Evolutionary conservation across 1,284 basidiomycete species (phyloP).

Genomic region (Apiotrichum gracile): DNA sequence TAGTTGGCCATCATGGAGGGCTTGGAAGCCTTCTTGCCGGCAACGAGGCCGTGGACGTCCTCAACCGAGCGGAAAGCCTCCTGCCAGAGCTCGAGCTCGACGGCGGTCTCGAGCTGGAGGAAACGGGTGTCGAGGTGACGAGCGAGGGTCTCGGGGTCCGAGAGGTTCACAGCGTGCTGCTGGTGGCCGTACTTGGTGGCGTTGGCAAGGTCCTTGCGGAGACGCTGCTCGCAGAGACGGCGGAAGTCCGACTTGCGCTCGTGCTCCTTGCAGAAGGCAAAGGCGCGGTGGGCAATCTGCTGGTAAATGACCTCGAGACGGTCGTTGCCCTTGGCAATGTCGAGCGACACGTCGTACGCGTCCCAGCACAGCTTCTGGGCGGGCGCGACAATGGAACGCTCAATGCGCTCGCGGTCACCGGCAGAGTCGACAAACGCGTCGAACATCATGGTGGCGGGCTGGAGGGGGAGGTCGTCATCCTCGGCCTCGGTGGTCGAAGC

Average conservation of each 20-base stretch:
- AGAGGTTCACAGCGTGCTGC: conserved; percentile 93
- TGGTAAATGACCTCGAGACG: conserved; percentile 92
- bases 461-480: conserved; percentile 43
- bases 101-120: conserved; percentile 94
- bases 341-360: conserved; percentile 91
- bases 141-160: conserved; percentile 91
- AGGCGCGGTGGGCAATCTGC: conserved; percentile 92
- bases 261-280: conserved; percentile 92
- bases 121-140: conserved; percentile 98
- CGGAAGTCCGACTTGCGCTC: conserved; percentile 96
- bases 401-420: conserved; percentile 89
- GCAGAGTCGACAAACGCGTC: conserved; percentile 48
- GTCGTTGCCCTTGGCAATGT: conserved; percentile 96
- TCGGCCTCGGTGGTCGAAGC: conserved; percentile 48
- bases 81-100: conserved; percentile 98
- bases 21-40: conserved; percentile 74
- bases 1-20: conserved; percentile 99
- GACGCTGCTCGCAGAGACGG: conserved; percentile 82
- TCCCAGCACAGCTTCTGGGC: conserved; percentile 99
- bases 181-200: conserved; percentile 95
- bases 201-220: conserved; percentile 90
- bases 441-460: conserved; percentile 41
- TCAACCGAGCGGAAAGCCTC: conserved; percentile 98
- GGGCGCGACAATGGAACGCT: conserved; percentile 89
- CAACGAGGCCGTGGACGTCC: conserved; percentile 91